Conservation (phyloP, 345 rosid species). For the Salix purpurea region DNA sequence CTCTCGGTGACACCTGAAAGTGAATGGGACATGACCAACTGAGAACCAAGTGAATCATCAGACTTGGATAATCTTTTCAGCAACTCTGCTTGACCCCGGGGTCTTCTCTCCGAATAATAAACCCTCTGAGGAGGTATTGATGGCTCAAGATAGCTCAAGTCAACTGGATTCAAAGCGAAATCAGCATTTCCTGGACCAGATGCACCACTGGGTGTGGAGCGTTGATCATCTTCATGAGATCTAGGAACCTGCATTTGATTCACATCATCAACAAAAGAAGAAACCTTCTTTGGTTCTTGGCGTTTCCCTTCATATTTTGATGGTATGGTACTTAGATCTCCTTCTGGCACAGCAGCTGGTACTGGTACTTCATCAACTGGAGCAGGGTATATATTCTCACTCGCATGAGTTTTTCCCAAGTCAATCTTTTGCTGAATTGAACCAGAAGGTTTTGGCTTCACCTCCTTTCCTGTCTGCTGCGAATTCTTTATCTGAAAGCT, state of each 20-base stretch:
- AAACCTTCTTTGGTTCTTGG: constrained; percentile 33
- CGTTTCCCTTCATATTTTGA: constrained; percentile 25
- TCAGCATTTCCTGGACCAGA: constrained; percentile 37
- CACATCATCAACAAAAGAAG: constrained; percentile 41
- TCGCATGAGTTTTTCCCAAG: constrained; percentile 25
- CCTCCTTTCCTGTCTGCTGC: constrained; percentile 32
- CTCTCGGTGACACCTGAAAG: constrained; percentile 38
- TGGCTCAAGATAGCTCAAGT: constrained; percentile 49
- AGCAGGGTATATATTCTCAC: constrained; percentile 27
- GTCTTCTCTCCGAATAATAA: constrained; percentile 69
- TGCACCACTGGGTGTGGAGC: constrained; percentile 33
- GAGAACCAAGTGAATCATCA: constrained; percentile 66
- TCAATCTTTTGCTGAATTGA: constrained; percentile 31
- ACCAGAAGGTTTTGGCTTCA: constrained; percentile 32
- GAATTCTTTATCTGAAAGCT: constrained; percentile 39
- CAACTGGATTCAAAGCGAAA: constrained; percentile 46
- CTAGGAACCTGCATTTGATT: constrained; percentile 37
- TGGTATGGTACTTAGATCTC: constrained; percentile 31
- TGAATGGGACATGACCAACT: constrained; percentile 51
- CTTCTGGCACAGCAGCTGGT: constrained; percentile 13
- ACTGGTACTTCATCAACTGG: constrained; percentile 33
- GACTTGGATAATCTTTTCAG: constrained; percentile 71
- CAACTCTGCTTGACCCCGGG: constrained; percentile 59
- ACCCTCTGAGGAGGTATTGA: constrained; percentile 46
- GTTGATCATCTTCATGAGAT: constrained; percentile 41